phyloP scores from a whole-genome alignment of 768 basidiomycete genomes.

The Boletellus emodensis region DNA sequence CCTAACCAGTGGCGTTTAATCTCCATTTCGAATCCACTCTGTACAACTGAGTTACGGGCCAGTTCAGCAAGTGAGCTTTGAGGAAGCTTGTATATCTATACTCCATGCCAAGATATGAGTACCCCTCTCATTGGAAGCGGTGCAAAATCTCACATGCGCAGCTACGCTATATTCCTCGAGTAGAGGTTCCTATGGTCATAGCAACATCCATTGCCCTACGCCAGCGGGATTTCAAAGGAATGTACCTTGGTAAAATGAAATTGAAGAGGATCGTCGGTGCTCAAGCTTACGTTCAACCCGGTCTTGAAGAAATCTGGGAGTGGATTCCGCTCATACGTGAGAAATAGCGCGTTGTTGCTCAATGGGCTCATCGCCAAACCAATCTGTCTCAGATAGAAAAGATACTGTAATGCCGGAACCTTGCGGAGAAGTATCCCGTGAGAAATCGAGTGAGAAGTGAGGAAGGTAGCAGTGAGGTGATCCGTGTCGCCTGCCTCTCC shows the following conservation, averaged over 20 bases:
- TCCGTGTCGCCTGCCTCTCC: conserved; percentile 99
- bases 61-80: conserved; percentile 94
- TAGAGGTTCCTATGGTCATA: conserved; percentile 68
- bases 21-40: conserved; percentile 99
- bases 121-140: background rate
- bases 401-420: conserved; percentile 93
- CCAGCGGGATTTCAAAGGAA: background rate
- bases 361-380: conserved; percentile 98
- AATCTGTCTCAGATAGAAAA: conserved; percentile 98
- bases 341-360: conserved; percentile 95
- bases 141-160: conserved; percentile 65
- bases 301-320: conserved; percentile 96
- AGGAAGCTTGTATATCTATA: conserved; percentile 91
- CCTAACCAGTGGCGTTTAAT: conserved; percentile 96
- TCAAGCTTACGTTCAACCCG: conserved; percentile 92
- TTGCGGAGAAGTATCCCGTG: conserved; percentile 98
- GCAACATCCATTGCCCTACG: background rate
- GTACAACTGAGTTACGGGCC: conserved; percentile 95
- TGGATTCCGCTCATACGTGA: conserved; percentile 96
- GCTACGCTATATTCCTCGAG: conserved; percentile 98
- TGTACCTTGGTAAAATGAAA: conserved; percentile 96
- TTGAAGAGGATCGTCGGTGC: conserved; percentile 93
- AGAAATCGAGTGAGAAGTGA: conserved; percentile 96
- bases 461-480: conserved; percentile 92
- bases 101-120: background rate